Conservation (phyloP, 768 basidiomycete species). For the Lactarius pseudohatsudake region DNA sequence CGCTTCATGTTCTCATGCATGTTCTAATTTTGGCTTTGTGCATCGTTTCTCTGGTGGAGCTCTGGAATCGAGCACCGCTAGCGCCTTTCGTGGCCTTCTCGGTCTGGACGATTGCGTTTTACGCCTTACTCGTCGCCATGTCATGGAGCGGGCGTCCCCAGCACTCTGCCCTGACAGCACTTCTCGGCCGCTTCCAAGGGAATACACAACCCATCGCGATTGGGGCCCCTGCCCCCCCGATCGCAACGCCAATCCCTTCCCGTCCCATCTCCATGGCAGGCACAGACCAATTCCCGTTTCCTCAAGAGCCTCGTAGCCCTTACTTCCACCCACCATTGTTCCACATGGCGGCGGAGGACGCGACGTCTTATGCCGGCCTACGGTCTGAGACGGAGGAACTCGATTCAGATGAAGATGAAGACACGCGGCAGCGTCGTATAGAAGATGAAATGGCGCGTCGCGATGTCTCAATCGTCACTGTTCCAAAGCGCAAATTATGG, state of each 20-base stretch:
- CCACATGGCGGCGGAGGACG: conserved; percentile 48
- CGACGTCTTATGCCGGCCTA: conserved; percentile 51
- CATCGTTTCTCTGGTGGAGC: conserved; percentile 53
- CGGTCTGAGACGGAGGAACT: conserved; percentile 41
- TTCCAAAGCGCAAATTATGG: conserved; percentile 72
- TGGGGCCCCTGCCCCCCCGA: conserved; percentile 27
- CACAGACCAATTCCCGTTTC: conserved; percentile 47
- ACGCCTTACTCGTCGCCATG: conserved; percentile 49
- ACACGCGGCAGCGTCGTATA: conserved; percentile 67
- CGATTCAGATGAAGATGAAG: conserved; percentile 75
- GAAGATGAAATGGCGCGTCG: conserved; percentile 81
- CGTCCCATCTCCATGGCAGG: conserved; percentile 43
- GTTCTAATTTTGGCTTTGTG: conserved; percentile 57
- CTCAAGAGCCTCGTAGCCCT: conserved; percentile 49
- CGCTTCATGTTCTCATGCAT: conserved; percentile 56
- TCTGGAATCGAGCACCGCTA: conserved; percentile 56
- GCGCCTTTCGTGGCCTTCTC: conserved; percentile 65
- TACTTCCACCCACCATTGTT: conserved; percentile 69
- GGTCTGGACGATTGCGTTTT: conserved; percentile 59
- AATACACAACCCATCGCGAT: conserved; percentile 29
- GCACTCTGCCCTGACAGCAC: conserved; percentile 54
- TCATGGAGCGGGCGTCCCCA: conserved; percentile 61
- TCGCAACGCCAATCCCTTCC: conserved; percentile 40
- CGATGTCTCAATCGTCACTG: conserved; percentile 77
- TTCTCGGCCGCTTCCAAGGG: conserved; percentile 47